Evolutionary conservation across 1,284 basidiomycete species (phyloP).

Genomic region (Irpex sp.): DNA sequence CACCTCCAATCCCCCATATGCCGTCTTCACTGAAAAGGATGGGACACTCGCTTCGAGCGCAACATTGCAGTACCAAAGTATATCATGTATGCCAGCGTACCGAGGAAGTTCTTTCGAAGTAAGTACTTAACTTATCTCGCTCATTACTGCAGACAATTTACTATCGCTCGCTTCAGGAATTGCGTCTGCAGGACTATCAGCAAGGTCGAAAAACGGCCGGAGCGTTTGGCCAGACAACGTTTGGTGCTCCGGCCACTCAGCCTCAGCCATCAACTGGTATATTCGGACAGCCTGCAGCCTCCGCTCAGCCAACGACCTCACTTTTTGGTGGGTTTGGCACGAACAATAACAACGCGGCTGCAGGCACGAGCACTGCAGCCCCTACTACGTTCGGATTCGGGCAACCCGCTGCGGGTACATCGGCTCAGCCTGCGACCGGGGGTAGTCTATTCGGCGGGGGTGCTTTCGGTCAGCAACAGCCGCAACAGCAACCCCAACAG

Average conservation of each 20-base stretch:
- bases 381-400: conserved; percentile 42
- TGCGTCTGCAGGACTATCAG: conserved; percentile 71
- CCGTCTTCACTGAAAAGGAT: conserved; percentile 59
- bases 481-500: conserved; percentile 20
- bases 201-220: conserved; percentile 71
- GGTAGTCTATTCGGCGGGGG: conserved; percentile 37
- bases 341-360: conserved; percentile 14
- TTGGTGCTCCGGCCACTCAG: conserved; percentile 32
- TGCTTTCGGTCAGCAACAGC: conserved; percentile 30
- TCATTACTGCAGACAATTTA: conserved; percentile 6
- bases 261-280: conserved; percentile 28
- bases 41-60: conserved; percentile 28
- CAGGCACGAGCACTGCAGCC: conserved; percentile 13
- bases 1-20: conserved; percentile 56
- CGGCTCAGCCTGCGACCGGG: conserved; percentile 20
- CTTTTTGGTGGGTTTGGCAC: conserved; percentile 29
- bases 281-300: conserved; percentile 28
- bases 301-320: conserved; percentile 25
- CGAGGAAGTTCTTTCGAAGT: conserved; percentile 72
- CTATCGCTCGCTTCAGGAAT: conserved; percentile 44
- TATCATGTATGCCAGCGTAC: conserved; percentile 71
- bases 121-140: conserved; percentile 20
- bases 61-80: conserved; percentile 66
- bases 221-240: conserved; percentile 43
- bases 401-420: conserved; percentile 22